phyloP scores from a whole-genome alignment of 2,329 filamentous ascomycete genomes.

The Penicillium sp. region DNA sequence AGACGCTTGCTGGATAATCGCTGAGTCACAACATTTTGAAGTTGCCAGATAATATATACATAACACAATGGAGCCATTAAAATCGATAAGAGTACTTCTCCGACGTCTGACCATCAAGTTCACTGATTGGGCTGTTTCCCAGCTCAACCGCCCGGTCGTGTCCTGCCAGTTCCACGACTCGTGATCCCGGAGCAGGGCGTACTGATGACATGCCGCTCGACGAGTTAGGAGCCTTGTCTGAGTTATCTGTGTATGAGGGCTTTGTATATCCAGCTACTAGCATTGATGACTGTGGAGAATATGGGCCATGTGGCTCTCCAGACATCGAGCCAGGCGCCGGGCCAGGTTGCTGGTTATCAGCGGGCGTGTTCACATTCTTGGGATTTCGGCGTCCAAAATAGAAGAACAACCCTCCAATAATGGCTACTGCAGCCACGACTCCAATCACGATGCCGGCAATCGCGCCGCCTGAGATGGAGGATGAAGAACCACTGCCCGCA shows the following conservation, averaged over 20 bases:
- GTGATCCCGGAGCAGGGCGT: constrained; percentile 4
- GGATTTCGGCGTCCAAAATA: background rate
- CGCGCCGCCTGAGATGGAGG: background rate
- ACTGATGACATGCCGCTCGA: constrained; percentile 13
- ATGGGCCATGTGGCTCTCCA: background rate
- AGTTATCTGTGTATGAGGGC: background rate
- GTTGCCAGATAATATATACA: background rate
- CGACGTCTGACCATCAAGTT: background rate
- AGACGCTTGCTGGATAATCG: background rate
- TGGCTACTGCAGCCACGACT: background rate
- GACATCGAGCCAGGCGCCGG: background rate
- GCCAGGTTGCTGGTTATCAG: background rate
- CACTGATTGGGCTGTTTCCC: constrained; percentile 2
- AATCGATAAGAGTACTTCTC: constrained; percentile 2
- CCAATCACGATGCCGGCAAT: constrained; percentile 1
- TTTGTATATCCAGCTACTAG: background rate
- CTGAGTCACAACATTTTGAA: background rate
- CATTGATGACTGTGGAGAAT: background rate
- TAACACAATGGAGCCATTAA: background rate
- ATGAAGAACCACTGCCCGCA: background rate
- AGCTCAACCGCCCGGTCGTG: constrained; percentile 2
- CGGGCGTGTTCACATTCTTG: background rate
- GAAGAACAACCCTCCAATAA: background rate
- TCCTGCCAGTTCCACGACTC: background rate
- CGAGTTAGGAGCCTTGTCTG: constrained; percentile 12